Base-by-base conservation (phyloP, 2,329 filamentous ascomycete genomes). In the Ilyonectria destructans region DNA sequence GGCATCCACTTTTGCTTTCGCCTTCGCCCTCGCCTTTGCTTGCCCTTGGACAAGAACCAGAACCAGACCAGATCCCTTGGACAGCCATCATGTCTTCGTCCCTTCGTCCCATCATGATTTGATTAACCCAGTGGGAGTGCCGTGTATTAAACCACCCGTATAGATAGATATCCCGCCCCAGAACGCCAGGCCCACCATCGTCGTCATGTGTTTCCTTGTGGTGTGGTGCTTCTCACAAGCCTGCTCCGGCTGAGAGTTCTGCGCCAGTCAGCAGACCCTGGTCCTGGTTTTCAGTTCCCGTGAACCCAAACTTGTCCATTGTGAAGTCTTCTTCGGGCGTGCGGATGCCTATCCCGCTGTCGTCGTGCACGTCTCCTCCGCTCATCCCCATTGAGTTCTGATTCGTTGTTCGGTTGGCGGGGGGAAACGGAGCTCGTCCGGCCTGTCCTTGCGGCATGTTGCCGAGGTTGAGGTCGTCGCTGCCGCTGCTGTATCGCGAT, bases 321-420 rank as follows among this genome's bases (percentile, higher is more conserved):
- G 86, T 83, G 54, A 89, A 90, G 29, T 92, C 90, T 62, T 91
- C 90, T 60, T 92, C 90, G 1, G 90, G 89, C 5, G 89, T 91
- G 58, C 89, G 83, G 74, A 94, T 91, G 33, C 91, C 91, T 68
- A 94, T 94, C 1, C 91, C 92, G 75, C 92, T 94, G 72, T 94
- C 92, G 72, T 94, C 92, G 68, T 91, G 88, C 3, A 77, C 82
- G 65, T 86, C 85, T 65, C 83, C 75, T 26, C 86, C 84, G 52
- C 84, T 71, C 68, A 71, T 72, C 23, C 64, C 71, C 69, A 77
- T 67, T 1, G 76, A 60, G 69, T 83, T 83, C 76, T 88, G 82
- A 74, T 81, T 83, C 71, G 83, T 81, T 49, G 83, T 81, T 49
- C 72, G 85, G 69, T 74, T 80, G 23, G 79, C 77, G 4, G 85